Evolutionary conservation across 768 basidiomycete genomes (phyloP), one percentile per base, ranked within the genome.

Genomic region (Kondoa subrosea): DNA sequence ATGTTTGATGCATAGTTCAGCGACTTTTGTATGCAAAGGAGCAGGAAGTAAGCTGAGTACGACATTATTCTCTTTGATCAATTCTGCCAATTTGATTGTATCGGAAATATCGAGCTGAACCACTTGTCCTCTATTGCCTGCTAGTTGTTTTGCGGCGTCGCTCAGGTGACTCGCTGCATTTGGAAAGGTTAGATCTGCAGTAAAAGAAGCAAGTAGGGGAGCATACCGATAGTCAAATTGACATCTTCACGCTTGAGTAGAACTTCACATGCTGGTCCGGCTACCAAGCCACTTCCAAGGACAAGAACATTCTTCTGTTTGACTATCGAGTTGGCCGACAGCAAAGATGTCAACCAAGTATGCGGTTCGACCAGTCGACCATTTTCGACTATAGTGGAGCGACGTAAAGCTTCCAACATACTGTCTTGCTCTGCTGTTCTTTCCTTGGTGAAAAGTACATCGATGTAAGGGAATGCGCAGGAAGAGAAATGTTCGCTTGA

Each of bases 231-330:
- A 50, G 40, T 50, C 12, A 50, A 8, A 50, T 8, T 21, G 40
- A 50, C 40, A 21, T 50, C 40, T 21, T 50, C 21, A 8, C 40
- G 89, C 82, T 69, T 90, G 86, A 15, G 89, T 74, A 95, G 81
- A 73, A 87, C 82, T 64, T 87, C 83, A 1, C 90, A 85, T 0
- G 88, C 88, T 17, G 92, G 92, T 1, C 86, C 87, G 2, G 91
- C 89, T 25, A 96, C 92, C 85, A 95, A 90, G n/a, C 92, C 92
- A 66, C 88, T 90, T 4, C 92, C 92, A 1, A 96, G 81, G 73
- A 95, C 79, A 34, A 96, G 76, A 0, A 91, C 82, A 69, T 73
- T 77, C 72, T 81, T 83, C 79, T 85, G n/a, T n/a, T n/a, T n/a
- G n/a, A n/a, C n/a, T n/a, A n/a, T 86, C 64, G 67, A 66, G 14